Evolutionary conservation across 805 yeast genomes (phyloP).

Genomic region (Candida boidinii): DNA sequence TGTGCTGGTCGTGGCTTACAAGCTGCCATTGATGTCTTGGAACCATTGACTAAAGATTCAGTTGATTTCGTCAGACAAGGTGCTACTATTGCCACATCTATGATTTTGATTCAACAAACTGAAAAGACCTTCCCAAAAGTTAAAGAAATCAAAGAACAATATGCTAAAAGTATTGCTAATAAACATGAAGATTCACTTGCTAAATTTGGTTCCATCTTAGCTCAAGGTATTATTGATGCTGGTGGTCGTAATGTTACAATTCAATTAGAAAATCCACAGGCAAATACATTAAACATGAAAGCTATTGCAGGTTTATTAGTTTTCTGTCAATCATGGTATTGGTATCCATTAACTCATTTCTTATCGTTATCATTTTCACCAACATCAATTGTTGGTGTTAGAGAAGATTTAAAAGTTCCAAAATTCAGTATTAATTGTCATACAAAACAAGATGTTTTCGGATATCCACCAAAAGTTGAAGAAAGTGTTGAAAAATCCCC

Average conservation of each 20-base stretch:
- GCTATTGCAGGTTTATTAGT: slow-evolving; percentile 89
- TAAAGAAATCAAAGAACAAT: slow-evolving; percentile 61
- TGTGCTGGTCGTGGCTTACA: slow-evolving; percentile 91
- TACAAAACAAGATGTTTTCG: slow-evolving; percentile 70
- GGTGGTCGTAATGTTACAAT: slow-evolving; percentile 98
- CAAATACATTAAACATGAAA: slow-evolving; percentile 83
- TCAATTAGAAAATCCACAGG: slow-evolving; percentile 77
- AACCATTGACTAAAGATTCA: slow-evolving; percentile 87
- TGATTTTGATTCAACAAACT: slow-evolving; percentile 84
- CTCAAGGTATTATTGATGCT: slow-evolving; percentile 97
- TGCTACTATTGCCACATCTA: slow-evolving; percentile 83
- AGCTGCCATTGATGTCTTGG: slow-evolving; percentile 85
- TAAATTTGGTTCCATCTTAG: slow-evolving; percentile 93
- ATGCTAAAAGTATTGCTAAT: slow-evolving; percentile 67
- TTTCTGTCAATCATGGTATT: slow-evolving; percentile 93
- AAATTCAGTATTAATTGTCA: slow-evolving; percentile 75
- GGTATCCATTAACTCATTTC: slow-evolving; percentile 97
- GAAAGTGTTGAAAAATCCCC: slow-evolving; percentile 73
- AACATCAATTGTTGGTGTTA: slow-evolving; percentile 81
- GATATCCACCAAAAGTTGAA: slow-evolving; percentile 83
- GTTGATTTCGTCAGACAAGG: slow-evolving; percentile 98
- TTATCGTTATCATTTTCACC: slow-evolving; percentile 87
- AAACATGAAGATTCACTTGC: slow-evolving; percentile 97
- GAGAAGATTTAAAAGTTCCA: slow-evolving; percentile 80
- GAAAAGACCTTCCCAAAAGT: slow-evolving; percentile 79